Evolutionary conservation across 202 grass and related monocot species (phyloP).

Genomic region (Dendrocalamus latiflorus): DNA sequence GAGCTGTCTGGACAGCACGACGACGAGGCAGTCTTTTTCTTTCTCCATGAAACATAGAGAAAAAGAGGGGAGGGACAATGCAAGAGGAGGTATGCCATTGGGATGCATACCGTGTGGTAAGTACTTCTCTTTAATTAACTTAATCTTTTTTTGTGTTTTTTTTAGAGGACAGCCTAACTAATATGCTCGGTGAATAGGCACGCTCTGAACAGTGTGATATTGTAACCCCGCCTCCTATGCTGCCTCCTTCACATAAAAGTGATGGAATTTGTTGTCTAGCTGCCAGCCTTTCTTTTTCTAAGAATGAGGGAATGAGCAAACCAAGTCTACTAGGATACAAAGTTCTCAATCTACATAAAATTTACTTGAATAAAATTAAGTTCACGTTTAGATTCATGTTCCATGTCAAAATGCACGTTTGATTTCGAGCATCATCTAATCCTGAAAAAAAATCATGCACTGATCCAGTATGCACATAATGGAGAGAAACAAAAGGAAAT

Average conservation of each 20-base stretch:
- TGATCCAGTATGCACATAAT: background rate
- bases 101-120: too few species aligned
- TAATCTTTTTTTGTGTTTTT: background rate
- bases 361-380: background rate
- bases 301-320: background rate
- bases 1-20: too few species aligned
- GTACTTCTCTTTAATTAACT: too few species aligned
- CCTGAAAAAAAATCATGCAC: background rate
- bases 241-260: too few species aligned
- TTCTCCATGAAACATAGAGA: too few species aligned
- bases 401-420: background rate
- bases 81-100: too few species aligned
- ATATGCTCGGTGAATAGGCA: background rate
- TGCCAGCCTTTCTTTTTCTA: background rate
- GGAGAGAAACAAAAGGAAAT: background rate
- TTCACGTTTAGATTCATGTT: background rate
- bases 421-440: background rate
- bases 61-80: too few species aligned
- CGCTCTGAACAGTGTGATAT: background rate
- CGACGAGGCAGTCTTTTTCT: too few species aligned
- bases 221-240: too few species aligned
- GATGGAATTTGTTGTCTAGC: background rate
- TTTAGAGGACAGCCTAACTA: constrained; percentile 19
- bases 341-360: too few species aligned
- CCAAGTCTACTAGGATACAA: background rate